Percentiles rank a stretch among this genome's conserved stretches.
Evolutionary conservation across 352 stramenopile genomes (phyloP).

Genomic region (Pythium aphanidermatum): DNA sequence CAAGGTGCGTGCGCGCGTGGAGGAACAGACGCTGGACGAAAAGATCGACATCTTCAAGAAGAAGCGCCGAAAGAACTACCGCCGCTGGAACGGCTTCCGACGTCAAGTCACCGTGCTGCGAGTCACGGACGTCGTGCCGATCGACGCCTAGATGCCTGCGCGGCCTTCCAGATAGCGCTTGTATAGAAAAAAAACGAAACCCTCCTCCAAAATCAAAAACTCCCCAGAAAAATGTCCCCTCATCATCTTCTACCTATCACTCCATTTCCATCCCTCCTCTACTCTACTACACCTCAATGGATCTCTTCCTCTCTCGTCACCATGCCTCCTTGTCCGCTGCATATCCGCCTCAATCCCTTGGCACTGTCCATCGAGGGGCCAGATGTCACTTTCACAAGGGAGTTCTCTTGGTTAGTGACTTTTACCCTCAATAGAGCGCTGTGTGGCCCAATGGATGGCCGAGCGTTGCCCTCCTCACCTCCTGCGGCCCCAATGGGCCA

Average conservation of each 20-base stretch:
- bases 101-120: conserved; percentile 80
- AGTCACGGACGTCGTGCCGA: conserved; percentile 71
- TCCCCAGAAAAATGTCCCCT: background rate
- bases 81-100: conserved; percentile 84
- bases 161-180: background rate
- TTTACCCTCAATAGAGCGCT: conserved; percentile 12
- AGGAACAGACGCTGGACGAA: conserved; percentile 83
- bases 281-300: no score
- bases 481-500: no score
- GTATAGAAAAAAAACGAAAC: conserved; percentile 12
- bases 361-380: background rate
- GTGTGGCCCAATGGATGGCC: conserved; percentile 10
- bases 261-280: no score
- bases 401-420: conserved; percentile 2
- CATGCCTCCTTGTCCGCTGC: background rate
- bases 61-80: conserved; percentile 88
- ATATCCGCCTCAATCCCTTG: background rate
- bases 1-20: conserved; percentile 69
- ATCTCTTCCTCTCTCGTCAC: background rate
- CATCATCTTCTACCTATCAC: no score
- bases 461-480: background rate
- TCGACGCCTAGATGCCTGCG: conserved; percentile 30
- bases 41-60: conserved; percentile 91
- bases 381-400: conserved; percentile 6
- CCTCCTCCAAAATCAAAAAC: conserved; percentile 3